Percentiles rank a stretch among this genome's conserved stretches.
Conservation (phyloP, 805 yeast species). For the Saccharomycopsis oosterbeekiorum region DNA sequence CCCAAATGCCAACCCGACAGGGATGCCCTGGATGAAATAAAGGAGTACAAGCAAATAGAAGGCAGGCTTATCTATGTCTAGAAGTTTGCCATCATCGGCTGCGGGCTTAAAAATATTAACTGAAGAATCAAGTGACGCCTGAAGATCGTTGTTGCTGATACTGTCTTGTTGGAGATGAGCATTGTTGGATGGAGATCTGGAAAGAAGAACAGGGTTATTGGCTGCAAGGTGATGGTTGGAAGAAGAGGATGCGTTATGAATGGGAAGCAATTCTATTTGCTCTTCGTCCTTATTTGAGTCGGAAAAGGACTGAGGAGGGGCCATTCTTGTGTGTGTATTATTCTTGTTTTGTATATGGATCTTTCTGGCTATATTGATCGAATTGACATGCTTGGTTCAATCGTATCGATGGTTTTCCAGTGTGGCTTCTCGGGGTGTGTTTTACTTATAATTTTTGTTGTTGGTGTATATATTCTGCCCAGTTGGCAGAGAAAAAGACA, state of each 20-base stretch:
- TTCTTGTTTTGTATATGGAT: neutral
- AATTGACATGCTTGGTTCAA: too few relatives aligned
- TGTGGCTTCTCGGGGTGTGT: too few relatives aligned
- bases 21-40: slow-evolving; percentile 89
- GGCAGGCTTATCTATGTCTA: slow-evolving; percentile 51
- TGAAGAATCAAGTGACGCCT: neutral
- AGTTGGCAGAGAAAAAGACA: too few relatives aligned
- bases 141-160: neutral
- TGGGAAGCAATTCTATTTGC: slow-evolving; percentile 13
- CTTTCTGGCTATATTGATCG: neutral
- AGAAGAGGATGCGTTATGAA: slow-evolving; percentile 2
- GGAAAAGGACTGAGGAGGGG: neutral
- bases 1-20: slow-evolving; percentile 93
- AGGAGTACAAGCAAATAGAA: slow-evolving; percentile 63
- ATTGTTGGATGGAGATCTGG: neutral
- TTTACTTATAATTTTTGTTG: too few relatives aligned
- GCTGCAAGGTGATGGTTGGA: neutral
- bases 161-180: slow-evolving; percentile 1
- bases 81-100: slow-evolving; percentile 6
- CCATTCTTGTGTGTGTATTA: neutral
- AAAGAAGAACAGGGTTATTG: neutral
- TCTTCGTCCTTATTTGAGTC: neutral
- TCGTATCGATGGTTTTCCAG: too few relatives aligned
- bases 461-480: too few relatives aligned
- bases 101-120: neutral